Evolutionary conservation across 805 yeast species (phyloP).

Genomic region (Candida tibetensis): DNA sequence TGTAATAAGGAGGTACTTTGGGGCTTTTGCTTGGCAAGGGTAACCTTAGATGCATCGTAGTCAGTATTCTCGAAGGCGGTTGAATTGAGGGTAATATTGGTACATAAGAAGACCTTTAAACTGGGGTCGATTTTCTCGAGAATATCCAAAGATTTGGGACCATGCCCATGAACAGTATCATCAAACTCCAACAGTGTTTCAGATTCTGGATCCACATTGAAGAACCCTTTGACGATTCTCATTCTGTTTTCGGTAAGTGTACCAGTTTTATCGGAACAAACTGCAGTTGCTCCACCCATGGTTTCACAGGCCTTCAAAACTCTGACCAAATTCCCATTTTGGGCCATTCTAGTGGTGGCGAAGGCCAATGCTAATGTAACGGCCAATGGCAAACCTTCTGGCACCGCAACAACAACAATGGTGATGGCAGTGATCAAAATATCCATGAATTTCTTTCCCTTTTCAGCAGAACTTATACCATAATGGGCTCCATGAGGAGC

Average conservation of each 20-base stretch:
- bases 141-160: constrained; percentile 22
- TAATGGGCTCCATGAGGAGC: constrained; percentile 45
- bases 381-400: constrained; percentile 97
- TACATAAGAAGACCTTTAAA: constrained; percentile 27
- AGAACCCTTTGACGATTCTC: constrained; percentile 79
- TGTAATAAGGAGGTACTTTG: constrained; percentile 25
- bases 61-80: constrained; percentile 83
- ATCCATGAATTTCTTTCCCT: constrained; percentile 80
- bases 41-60: constrained; percentile 32
- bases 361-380: constrained; percentile 95
- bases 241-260: constrained; percentile 91
- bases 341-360: constrained; percentile 97
- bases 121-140: constrained; percentile 18
- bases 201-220: constrained; percentile 45
- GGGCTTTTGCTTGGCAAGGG: constrained; percentile 27
- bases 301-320: constrained; percentile 93
- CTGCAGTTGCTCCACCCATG: constrained; percentile 97
- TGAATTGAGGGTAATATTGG: constrained; percentile 74
- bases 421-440: constrained; percentile 90
- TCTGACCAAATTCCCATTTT: constrained; percentile 93
- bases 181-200: constrained; percentile 43
- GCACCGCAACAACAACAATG: constrained; percentile 96
- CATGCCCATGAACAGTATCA: constrained; percentile 33
- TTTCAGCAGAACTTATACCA: constrained; percentile 56
- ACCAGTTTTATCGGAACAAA: constrained; percentile 97